phyloP scores from a whole-genome alignment of 2,329 filamentous ascomycete species.

The Clarireedia hainanense region DNA sequence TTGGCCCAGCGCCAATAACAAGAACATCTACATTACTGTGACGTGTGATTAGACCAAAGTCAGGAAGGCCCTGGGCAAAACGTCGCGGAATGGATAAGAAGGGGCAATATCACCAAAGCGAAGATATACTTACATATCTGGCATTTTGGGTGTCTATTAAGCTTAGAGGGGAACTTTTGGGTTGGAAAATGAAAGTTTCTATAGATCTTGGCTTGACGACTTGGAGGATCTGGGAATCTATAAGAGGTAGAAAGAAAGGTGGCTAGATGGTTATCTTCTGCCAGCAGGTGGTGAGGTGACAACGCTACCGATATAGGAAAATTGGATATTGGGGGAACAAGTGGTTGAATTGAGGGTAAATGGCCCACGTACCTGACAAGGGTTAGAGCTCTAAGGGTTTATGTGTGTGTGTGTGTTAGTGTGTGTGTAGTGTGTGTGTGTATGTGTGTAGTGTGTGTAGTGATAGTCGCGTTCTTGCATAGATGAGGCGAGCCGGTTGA shows the following conservation, averaged over 20 bases:
- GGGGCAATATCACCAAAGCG: not conserved
- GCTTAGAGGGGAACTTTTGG: not conserved
- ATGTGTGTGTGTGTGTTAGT: no score
- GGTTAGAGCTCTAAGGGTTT: not conserved
- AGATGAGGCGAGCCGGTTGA: no score
- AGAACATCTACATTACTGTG: slow-evolving; percentile 82
- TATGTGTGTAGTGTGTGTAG: no score
- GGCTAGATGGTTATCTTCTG: not conserved
- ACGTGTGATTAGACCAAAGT: slow-evolving; percentile 5
- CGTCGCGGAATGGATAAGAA: not conserved
- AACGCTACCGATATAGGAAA: not conserved
- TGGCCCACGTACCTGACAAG: not conserved
- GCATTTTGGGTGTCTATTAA: slow-evolving; percentile 6
- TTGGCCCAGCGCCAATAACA: slow-evolving; percentile 95
- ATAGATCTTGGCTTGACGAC: not conserved
- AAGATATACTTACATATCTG: slow-evolving; percentile 10
- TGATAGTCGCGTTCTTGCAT: no score
- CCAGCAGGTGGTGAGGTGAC: not conserved
- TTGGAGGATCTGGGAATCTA: not conserved
- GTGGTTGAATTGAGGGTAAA: not conserved
- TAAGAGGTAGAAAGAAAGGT: not conserved
- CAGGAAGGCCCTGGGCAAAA: not conserved
- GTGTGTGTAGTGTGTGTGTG: no score
- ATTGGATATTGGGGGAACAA: not conserved
- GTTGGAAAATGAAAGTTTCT: not conserved